Evolutionary conservation across 371 early-diverging fungal genomes (phyloP), one percentile per base, ranked within the genome.

Genomic region (Chytridium lagenaria): DNA sequence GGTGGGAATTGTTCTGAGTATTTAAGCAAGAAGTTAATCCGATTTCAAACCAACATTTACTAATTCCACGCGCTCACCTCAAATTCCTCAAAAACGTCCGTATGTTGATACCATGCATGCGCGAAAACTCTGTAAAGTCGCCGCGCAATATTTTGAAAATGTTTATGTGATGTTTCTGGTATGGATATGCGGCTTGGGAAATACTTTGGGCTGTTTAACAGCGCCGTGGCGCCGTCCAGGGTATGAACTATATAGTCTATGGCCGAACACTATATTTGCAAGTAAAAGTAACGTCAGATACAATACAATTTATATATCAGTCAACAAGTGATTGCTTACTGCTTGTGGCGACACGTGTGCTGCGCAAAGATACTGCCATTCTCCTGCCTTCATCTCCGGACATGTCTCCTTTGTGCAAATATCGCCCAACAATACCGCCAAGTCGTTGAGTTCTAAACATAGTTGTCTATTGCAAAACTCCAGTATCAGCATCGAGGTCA

Each of bases 51-150:
- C 34, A 0, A 76, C 31, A 22, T 30, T 39, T 61, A 37, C 2
- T 19, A n/a, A n/a, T n/a, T n/a, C n/a, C n/a, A n/a, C 33, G 28
- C n/a, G 34, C 64, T 67, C 83, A 87, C 92, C 84, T 97, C 96
- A 75, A 93, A 95, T 2, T 83, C 86, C 66, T 92, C 90, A 81
- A 96, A 98, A 15, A 92, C 78, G 71, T 92, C 93, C 16, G 92
- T 84, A 79, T 98, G 98, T 80, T 95, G 95, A 75, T 88, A 95
- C 77, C 91, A 98, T 1, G 95, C 90, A 79, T 98, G 98, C 0
- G 96, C 95, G 85, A 98, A 96, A 7, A 98, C 90, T n/a, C 98
- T 89, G 77, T 98, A 96, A 12, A 96, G 86, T 36, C 98, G 81
- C 39, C 98, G 86, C 2, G 95, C 93, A 73, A 96, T 93, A 10